phyloP scores from a whole-genome alignment of 176 grass and related monocot genomes.

The Avena sativa region DNA sequence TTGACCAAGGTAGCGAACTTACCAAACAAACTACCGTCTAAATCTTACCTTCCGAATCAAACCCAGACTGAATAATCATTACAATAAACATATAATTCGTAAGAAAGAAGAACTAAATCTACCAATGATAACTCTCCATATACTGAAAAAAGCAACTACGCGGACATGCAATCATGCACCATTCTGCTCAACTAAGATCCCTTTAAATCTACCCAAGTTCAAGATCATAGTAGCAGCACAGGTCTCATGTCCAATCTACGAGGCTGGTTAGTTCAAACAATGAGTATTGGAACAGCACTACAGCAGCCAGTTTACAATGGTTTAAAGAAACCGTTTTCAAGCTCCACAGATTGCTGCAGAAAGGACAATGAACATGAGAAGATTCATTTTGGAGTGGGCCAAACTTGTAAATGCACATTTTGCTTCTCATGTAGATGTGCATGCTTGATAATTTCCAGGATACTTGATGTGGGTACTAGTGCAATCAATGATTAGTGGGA shows the following conservation, averaged over 20 bases:
- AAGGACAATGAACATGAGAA: neutral
- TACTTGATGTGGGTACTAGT: neutral
- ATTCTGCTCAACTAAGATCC: slow-evolving; percentile 14
- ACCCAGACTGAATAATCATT: neutral
- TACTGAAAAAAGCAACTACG: neutral
- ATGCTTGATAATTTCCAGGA: neutral
- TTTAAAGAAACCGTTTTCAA: neutral
- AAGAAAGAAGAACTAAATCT: neutral
- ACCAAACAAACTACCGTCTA: neutral
- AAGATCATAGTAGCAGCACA: neutral
- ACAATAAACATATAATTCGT: neutral
- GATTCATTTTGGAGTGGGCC: neutral
- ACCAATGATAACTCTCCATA: neutral
- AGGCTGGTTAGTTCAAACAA: neutral
- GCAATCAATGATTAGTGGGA: neutral
- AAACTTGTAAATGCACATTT: neutral
- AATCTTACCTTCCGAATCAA: neutral
- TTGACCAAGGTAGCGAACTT: slow-evolving; percentile 3
- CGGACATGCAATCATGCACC: neutral
- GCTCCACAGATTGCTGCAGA: neutral
- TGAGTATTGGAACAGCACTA: neutral
- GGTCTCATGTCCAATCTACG: neutral
- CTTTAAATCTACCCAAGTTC: neutral
- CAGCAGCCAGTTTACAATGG: neutral
- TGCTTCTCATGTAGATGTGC: neutral